Conservation (phyloP, 331 rosid species). For the Ulmus americana region DNA sequence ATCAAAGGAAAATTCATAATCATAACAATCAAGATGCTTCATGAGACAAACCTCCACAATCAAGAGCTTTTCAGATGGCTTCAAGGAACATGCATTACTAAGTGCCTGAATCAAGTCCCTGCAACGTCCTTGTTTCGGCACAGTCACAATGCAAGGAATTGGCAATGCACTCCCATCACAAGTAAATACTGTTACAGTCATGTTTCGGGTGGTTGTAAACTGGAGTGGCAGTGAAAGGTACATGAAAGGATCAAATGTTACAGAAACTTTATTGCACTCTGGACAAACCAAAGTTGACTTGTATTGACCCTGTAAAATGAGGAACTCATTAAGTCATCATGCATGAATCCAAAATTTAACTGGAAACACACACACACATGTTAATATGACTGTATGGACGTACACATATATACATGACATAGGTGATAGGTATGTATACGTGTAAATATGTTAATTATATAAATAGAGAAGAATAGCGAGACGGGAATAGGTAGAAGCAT, state of each 20-base stretch:
- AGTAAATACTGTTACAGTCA: conserved; percentile 75
- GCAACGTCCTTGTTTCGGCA: conserved; percentile 94
- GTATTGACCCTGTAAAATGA: conserved; percentile 76
- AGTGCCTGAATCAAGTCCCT: conserved; percentile 89
- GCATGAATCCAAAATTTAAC: neutral
- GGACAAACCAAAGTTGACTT: conserved; percentile 99
- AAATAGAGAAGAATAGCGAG: neutral
- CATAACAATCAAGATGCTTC: conserved; percentile 1
- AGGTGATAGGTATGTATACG: too few relatives aligned
- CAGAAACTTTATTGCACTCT: conserved; percentile 91
- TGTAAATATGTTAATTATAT: neutral
- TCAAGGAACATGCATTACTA: conserved; percentile 76
- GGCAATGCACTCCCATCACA: conserved; percentile 74
- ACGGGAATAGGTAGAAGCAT: neutral
- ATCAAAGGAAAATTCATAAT: neutral
- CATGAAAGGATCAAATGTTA: conserved; percentile 98
- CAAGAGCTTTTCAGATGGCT: conserved; percentile 67
- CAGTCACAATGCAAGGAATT: conserved; percentile 67
- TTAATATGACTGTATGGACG: neutral
- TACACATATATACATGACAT: neutral
- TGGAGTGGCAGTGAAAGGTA: conserved; percentile 96
- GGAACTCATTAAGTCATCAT: conserved; percentile 3
- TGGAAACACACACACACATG: neutral
- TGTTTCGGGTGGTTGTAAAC: conserved; percentile 58
- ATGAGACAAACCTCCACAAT: conserved; percentile 65